Evolutionary conservation across 371 early-diverging fungal species (phyloP).

Genomic region (Haplosporangium sp.): DNA sequence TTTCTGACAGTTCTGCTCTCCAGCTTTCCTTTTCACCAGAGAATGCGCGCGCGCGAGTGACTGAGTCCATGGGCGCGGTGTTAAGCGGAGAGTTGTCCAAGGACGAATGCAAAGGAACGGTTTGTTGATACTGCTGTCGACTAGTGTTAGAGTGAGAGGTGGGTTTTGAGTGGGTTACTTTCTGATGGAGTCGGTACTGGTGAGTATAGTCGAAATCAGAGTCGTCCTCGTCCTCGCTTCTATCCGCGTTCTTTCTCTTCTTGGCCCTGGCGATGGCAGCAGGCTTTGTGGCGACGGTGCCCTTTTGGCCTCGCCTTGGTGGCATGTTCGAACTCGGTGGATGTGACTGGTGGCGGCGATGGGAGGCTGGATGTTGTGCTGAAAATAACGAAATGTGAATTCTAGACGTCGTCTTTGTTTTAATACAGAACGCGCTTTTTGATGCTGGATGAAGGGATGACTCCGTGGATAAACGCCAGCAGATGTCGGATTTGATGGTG

Average conservation of each 20-base stretch:
- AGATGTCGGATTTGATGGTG: no score
- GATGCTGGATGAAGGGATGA: neutral
- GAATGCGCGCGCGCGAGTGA: neutral
- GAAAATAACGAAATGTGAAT: neutral
- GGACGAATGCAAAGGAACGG: slow-evolving; percentile 30
- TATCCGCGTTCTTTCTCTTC: slow-evolving; percentile 40
- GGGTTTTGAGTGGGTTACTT: slow-evolving; percentile 8
- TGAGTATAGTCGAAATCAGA: slow-evolving; percentile 40
- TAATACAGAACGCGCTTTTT: neutral
- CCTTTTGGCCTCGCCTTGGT: slow-evolving; percentile 15
- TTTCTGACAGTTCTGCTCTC: slow-evolving; percentile 34
- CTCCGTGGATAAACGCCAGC: no score
- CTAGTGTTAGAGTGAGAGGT: neutral
- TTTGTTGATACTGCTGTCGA: slow-evolving; percentile 26
- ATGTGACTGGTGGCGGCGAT: slow-evolving; percentile 32
- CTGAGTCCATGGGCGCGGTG: slow-evolving; percentile 1
- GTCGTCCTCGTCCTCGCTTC: slow-evolving; percentile 38
- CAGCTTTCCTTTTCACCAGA: slow-evolving; percentile 20
- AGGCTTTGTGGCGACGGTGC: slow-evolving; percentile 7
- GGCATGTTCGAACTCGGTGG: slow-evolving; percentile 24
- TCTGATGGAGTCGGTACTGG: slow-evolving; percentile 4
- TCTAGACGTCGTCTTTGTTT: neutral
- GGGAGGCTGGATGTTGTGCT: neutral
- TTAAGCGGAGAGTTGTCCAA: slow-evolving; percentile 26
- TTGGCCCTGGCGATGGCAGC: slow-evolving; percentile 12